Base-by-base conservation (phyloP, 1,139 yeast species). In the Candida labiduridarum region DNA sequence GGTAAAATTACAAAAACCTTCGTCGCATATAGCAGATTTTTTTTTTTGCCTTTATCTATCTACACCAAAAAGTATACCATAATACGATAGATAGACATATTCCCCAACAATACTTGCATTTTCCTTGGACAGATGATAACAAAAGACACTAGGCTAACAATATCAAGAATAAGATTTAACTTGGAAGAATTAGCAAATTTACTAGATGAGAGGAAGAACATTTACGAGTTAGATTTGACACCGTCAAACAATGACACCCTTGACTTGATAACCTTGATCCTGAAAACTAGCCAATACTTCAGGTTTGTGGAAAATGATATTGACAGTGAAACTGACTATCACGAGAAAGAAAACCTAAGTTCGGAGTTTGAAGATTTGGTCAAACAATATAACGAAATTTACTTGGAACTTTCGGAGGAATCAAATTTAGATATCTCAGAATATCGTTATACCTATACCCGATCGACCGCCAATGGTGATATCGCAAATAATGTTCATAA, bases 221-320 rank as follows among this genome's bases (percentile, higher is more conserved):
- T 83, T 51, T 60, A 68, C 16, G 59, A 64, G 1, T 69, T 83
- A 34, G 71, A 74, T 41, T 69, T 82, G 34, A 72, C 76, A 19
- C 85, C 86, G 2, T 76, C 85, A 1, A 64, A 72, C 7, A 73
- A 78, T 45, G 89, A 83, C 52, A 82, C 80, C 56, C 71, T 69
- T 49, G 89, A 83, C 51, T 62, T 85, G 39, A 70, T 74, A 31
- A 70, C 69, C 45, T 66, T 72, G 29, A 61, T 85, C 47, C 63
- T 63, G 39, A 72, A 76, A 55, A 65, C 78, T 29, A 63, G 56
- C 40, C 64, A 68, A 47, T 58, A 62, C 45, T 58, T 71, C 30
- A 60, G 55, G 15, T 67, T 69, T 46, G 62, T 74, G 25, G 70
- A 69, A 46, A 71, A 66, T 27, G 82, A 76, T 51, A 53, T 43